Base-by-base conservation (phyloP, 495 filamentous ascomycete genomes). In the Daldinia caldariorum region DNA sequence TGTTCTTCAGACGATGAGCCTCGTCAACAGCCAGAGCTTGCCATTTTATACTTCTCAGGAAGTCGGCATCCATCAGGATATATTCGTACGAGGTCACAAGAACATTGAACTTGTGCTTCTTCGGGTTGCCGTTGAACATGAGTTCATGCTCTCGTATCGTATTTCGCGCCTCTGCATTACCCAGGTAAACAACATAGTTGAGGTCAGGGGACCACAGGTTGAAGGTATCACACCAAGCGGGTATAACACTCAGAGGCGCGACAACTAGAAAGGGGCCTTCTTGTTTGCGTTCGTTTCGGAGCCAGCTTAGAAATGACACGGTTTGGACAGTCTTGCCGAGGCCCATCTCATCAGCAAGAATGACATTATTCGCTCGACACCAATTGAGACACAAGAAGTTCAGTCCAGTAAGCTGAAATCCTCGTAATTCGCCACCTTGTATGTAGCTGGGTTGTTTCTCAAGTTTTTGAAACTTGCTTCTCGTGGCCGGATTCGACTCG, bases 291-390 rank as follows among this genome's bases (percentile, higher is more conserved):
- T 92, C 90, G 81, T 97, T 94, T n/a, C 94, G 91, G 66, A 99
- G 85, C 94, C 96, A 98, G 76, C 94, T 97, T 83, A 97, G 90
- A 78, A 98, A 98, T 0, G 95, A 85, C 20, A 99, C 94, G 1
- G 94, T 97, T 79, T 99, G 95, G 3, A 99, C 94, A 0, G 95
- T 99, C 82, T 99, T 99, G 26, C 95, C 95, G 31, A 99, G 84
- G 61, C 95, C 95, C 95, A 99, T 99, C 76, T 99, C 95, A 71
- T 99, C 95, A 12, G 95, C 95, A 13, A 99, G 84, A 58, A 99
- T 97, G 68, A 97, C 94, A 73, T 97, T 98, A 71, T 93, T 92
- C 47, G 88, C 89, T 67, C 89, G 89, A 47, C 91, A 91, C 95
- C 95, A 99, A 77, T 97, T 97, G 74, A 93, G 92, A 41, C 92